Evolutionary conservation across 306 rosid genomes (phyloP).

Genomic region (Gleditsia sinensis): DNA sequence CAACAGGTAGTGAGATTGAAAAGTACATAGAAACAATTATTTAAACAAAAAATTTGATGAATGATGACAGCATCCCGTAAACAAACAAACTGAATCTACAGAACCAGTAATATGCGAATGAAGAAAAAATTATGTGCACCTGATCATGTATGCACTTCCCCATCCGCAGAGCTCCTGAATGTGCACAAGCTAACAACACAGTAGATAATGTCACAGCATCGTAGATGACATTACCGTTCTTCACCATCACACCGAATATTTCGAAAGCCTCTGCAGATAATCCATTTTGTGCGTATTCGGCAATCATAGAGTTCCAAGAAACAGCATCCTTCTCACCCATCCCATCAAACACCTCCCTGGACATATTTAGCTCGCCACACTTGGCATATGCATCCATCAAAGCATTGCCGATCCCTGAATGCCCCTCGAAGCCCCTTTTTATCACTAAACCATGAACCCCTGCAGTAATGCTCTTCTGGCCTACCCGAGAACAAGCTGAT

Average conservation of each 20-base stretch:
- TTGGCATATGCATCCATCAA: conserved; percentile 91
- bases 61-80: conserved; percentile 4
- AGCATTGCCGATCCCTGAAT: conserved; percentile 67
- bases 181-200: conserved; percentile 74
- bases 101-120: not conserved
- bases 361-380: conserved; percentile 56
- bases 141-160: conserved; percentile 85
- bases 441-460: conserved; percentile 67
- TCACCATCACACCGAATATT: conserved; percentile 62
- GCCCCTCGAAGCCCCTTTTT: conserved; percentile 65
- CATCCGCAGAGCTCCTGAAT: conserved; percentile 66
- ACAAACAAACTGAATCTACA: not conserved
- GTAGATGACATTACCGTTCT: conserved; percentile 38
- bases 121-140: conserved; percentile 41
- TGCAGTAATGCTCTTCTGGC: conserved; percentile 55
- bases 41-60: not conserved
- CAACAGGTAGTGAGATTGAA: conserved; percentile 15
- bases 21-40: not conserved
- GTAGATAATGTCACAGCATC: conserved; percentile 69
- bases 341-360: conserved; percentile 76
- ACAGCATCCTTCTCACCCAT: conserved; percentile 70
- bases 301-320: conserved; percentile 90
- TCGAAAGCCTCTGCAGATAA: conserved; percentile 63
- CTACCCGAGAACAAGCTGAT: conserved; percentile 71
- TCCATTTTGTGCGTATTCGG: conserved; percentile 74